A percentile compares a stretch with the other conserved stretches of the same genome.
Evolutionary conservation across 371 early-diverging fungal genomes (phyloP).

Genomic region (Actinomortierella wolfii): DNA sequence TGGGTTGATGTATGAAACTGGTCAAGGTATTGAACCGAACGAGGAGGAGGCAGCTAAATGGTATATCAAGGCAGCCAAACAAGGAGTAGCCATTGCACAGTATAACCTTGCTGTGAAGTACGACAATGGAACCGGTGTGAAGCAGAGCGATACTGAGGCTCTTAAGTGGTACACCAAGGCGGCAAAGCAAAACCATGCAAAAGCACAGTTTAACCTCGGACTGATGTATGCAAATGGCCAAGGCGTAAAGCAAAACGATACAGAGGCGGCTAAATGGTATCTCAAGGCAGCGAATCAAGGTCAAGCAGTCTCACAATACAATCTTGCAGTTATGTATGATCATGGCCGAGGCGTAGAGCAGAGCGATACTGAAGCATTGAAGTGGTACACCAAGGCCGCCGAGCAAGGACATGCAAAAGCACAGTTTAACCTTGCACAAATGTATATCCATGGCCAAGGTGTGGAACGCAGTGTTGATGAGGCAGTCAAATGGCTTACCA

Average conservation of each 20-base stretch:
- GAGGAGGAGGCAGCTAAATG: conserved; percentile 64
- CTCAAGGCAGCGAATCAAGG: conserved; percentile 71
- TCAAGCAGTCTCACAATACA: conserved; percentile 81
- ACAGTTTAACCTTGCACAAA: conserved; percentile 78
- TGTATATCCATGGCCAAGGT: conserved; percentile 79
- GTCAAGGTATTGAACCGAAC: conserved; percentile 67
- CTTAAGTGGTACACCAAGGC: conserved; percentile 72
- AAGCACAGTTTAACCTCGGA: conserved; percentile 78
- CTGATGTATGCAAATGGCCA: conserved; percentile 86
- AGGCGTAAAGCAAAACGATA: conserved; percentile 67
- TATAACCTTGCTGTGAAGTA: conserved; percentile 78
- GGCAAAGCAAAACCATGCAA: conserved; percentile 59
- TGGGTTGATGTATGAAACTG: conserved; percentile 83
- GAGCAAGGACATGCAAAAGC: conserved; percentile 81
- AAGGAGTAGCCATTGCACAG: conserved; percentile 81
- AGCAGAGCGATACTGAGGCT: conserved; percentile 59
- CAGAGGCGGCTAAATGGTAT: conserved; percentile 76
- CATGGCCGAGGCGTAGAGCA: conserved; percentile 78
- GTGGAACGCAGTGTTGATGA: conserved; percentile 56
- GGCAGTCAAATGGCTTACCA: conserved; percentile 72
- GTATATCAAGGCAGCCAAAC: conserved; percentile 70
- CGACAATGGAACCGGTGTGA: conserved; percentile 79
- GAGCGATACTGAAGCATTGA: conserved; percentile 64
- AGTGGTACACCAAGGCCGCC: conserved; percentile 75
- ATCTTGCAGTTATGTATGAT: conserved; percentile 73